Base-by-base conservation (phyloP, 1,284 basidiomycete genomes). In the Schizophyllum amplum region DNA sequence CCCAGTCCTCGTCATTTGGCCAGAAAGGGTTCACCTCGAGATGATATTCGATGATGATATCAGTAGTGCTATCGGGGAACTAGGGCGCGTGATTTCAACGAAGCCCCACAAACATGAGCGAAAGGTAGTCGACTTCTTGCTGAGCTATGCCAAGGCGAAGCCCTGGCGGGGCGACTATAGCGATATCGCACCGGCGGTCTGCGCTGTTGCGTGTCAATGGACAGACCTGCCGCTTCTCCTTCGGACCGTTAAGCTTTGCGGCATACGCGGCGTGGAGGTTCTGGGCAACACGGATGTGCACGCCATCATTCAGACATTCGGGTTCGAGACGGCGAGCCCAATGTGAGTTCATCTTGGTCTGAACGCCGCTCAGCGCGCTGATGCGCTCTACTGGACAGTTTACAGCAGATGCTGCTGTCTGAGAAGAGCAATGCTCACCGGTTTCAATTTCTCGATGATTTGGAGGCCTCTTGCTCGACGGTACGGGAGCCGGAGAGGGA, bases 1-100 rank as follows among this genome's bases (percentile, higher is more conserved):
- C 3, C 73, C 74, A 0, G 75, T 73, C 2, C 64, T 80, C 1
- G 63, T 77, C 20, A 64, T 79, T 24, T 69, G 59, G 59, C 56
- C 59, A 1, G 26, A 57, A 15, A 24, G 26, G 1, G 27, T 23
- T 20, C 46, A 54, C 21, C 47, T 53, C 15, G 56, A 57, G 26
- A 54, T 53, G 52, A 24, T 7, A 42, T 53, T 42, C 33, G 33
- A 42, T 9, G 33, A 42, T 17, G 33, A 57, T 51, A 49, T 52
- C 11, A 13, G 7, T 21, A 21, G 54, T 53, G 47, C 56, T n/a
- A 9, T 3, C 5, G 11, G 23, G 13, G 52, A 52, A 24, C 53
- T 57, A 6, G 15, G n/a, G n/a, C 5, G 50, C 25, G 27, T 57
- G 13, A 33, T 47, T 23, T 22, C 22, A 4, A 1, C 5, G 4